These are phyloP conservation scores for Penicillium bialowiezense DNA, from an alignment of 495 filamentous ascomycete genomes.

Conservation along the genomic window DNA sequence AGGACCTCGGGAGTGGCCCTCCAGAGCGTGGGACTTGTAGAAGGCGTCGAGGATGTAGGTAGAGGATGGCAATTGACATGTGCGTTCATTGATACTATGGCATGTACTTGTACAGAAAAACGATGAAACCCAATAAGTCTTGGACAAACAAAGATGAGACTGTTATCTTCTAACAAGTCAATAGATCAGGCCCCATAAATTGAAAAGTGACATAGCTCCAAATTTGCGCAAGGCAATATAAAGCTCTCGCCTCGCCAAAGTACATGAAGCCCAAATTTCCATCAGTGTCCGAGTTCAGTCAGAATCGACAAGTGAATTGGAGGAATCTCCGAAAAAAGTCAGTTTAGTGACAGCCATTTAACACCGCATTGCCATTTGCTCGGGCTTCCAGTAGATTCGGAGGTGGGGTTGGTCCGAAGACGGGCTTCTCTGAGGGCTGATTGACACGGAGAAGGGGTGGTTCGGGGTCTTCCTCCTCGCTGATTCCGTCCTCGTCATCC, in stretches of 20 bases:
- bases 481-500: conserved; percentile 59
- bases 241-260: not conserved
- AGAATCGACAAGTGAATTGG: conserved; percentile 1
- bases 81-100: conserved; percentile 22
- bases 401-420: conserved; percentile 55
- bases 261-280: not conserved
- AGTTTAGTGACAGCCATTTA: conserved; percentile 46
- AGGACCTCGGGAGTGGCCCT: too few relatives aligned
- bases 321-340: conserved; percentile 6
- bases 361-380: conserved; percentile 41
- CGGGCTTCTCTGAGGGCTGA: conserved; percentile 46
- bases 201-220: not conserved
- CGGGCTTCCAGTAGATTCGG: conserved; percentile 47
- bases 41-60: too few relatives aligned
- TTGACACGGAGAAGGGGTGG: conserved; percentile 35
- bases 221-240: not conserved
- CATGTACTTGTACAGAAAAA: conserved; percentile 41
- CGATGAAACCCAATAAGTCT: conserved; percentile 16
- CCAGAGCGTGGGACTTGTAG: too few relatives aligned
- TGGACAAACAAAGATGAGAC: conserved; percentile 8
- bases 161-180: too few relatives aligned
- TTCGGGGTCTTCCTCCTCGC: conserved; percentile 67
- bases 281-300: conserved; percentile 3
- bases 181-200: too few relatives aligned
- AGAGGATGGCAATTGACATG: too few relatives aligned